A percentile compares a stretch with the other conserved stretches of the same genome.
These are phyloP conservation scores for Candida gigantensis DNA, from an alignment of 1,139 yeast species.

Conservation along the genomic window DNA sequence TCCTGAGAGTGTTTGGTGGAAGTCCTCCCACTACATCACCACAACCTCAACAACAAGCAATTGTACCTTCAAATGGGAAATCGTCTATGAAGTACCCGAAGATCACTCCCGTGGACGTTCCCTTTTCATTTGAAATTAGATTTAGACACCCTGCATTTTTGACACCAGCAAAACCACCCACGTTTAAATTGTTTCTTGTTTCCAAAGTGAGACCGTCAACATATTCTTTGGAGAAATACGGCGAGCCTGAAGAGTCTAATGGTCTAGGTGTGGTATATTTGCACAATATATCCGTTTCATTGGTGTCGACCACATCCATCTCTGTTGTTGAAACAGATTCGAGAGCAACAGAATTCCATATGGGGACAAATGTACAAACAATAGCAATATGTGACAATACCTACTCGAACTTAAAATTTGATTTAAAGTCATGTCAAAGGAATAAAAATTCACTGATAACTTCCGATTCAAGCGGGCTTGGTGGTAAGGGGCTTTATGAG, in stretches of 20 bases:
- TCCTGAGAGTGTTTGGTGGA: constrained; percentile 21
- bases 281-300: constrained; percentile 37
- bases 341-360: constrained; percentile 26
- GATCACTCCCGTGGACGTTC: constrained; percentile 39
- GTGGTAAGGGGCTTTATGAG: constrained; percentile 33
- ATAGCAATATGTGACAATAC: constrained; percentile 33
- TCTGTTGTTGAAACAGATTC: constrained; percentile 42
- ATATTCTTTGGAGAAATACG: constrained; percentile 39
- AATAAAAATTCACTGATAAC: constrained; percentile 26
- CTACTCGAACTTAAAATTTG: constrained; percentile 41
- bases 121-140: constrained; percentile 48
- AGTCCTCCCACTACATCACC: constrained; percentile 10
- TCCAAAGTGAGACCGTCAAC: constrained; percentile 35
- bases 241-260: constrained; percentile 41
- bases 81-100: constrained; percentile 19
- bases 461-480: constrained; percentile 13
- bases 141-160: constrained; percentile 48
- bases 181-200: constrained; percentile 40
- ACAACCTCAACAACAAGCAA: neutral
- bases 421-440: constrained; percentile 36
- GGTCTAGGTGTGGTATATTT: constrained; percentile 51
- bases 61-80: constrained; percentile 3
- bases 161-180: constrained; percentile 43
- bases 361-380: constrained; percentile 28
- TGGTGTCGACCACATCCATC: constrained; percentile 31